A percentile compares a stretch with the other conserved stretches of the same genome.
These are phyloP conservation scores for Aureobasidium leucospermi DNA, from an alignment of 2,329 filamentous ascomycete species.

Conservation along the genomic window DNA sequence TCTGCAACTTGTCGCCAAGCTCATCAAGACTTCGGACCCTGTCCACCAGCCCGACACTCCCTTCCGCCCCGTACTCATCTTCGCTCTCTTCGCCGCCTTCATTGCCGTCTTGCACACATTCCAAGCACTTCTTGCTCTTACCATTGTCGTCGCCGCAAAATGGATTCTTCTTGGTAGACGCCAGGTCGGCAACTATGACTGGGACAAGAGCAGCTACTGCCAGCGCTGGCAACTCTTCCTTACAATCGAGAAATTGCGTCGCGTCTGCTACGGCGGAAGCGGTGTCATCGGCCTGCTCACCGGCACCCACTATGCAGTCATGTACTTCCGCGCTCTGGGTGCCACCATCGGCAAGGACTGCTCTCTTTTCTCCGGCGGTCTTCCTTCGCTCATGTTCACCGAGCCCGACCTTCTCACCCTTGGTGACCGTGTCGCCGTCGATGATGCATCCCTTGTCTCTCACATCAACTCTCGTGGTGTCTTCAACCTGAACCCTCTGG, in stretches of 20 bases:
- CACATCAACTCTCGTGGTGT: constrained; percentile 52
- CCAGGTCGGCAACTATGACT: constrained; percentile 48
- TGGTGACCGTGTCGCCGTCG: constrained; percentile 47
- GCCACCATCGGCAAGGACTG: constrained; percentile 49
- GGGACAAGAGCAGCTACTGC: constrained; percentile 51
- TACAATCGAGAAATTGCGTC: constrained; percentile 44
- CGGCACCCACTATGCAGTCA: constrained; percentile 45
- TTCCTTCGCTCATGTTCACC: constrained; percentile 48
- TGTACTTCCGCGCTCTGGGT: constrained; percentile 49
- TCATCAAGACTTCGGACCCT: constrained; percentile 19
- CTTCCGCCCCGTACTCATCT: constrained; percentile 33
- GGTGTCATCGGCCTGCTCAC: constrained; percentile 49
- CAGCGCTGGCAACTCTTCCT: constrained; percentile 53
- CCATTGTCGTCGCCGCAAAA: constrained; percentile 41
- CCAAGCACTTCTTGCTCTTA: constrained; percentile 39
- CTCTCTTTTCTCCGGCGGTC: constrained; percentile 48
- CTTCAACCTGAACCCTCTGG: constrained; percentile 47
- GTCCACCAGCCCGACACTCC: constrained; percentile 13
- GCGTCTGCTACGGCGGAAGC: constrained; percentile 43
- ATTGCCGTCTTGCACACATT: constrained; percentile 38
- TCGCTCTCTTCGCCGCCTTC: constrained; percentile 32
- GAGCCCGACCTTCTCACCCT: constrained; percentile 50
- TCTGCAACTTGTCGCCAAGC: constrained; percentile 38
- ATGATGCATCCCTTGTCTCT: constrained; percentile 49
- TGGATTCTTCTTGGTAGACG: constrained; percentile 47